Evolutionary conservation across 306 rosid genomes (phyloP).

Genomic region (Boehmeria nivea): DNA sequence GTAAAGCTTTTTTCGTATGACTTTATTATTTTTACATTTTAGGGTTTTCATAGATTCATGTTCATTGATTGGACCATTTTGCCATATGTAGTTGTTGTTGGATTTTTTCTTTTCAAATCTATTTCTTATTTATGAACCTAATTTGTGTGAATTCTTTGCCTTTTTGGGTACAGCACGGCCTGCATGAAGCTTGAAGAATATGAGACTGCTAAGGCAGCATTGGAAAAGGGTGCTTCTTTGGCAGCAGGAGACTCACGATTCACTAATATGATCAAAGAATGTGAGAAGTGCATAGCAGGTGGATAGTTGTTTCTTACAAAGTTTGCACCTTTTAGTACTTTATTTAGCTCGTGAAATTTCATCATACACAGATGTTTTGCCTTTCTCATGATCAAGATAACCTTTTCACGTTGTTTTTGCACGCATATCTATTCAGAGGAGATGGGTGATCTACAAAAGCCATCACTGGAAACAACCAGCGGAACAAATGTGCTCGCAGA

Average conservation of each 20-base stretch:
- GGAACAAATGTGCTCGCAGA: constrained; percentile 18
- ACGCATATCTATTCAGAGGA: constrained; percentile 54
- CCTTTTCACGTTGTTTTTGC: constrained; percentile 10
- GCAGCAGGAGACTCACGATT: constrained; percentile 51
- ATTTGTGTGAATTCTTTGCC: constrained; percentile 1
- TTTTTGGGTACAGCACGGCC: constrained; percentile 49
- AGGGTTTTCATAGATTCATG: not conserved
- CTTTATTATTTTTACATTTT: not conserved
- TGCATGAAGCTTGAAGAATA: constrained; percentile 85
- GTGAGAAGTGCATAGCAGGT: constrained; percentile 69
- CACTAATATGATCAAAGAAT: constrained; percentile 48
- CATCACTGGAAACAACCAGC: constrained; percentile 25
- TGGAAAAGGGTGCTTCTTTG: constrained; percentile 64
- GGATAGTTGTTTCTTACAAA: constrained; percentile 9
- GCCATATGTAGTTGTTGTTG: not conserved
- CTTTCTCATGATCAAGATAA: constrained; percentile 4
- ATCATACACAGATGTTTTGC: not conserved
- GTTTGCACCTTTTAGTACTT: constrained; percentile 3
- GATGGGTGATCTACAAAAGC: constrained; percentile 24
- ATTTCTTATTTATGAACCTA: not conserved
- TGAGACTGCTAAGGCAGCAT: constrained; percentile 76
- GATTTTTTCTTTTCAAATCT: not conserved
- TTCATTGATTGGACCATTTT: not conserved
- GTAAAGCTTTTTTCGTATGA: too few relatives aligned
- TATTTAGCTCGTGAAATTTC: constrained; percentile 1